Percentiles rank a stretch among this genome's conserved stretches.
phyloP scores from a whole-genome alignment of 805 yeast genomes.

The Wickerhamomyces kurtzmanii region DNA sequence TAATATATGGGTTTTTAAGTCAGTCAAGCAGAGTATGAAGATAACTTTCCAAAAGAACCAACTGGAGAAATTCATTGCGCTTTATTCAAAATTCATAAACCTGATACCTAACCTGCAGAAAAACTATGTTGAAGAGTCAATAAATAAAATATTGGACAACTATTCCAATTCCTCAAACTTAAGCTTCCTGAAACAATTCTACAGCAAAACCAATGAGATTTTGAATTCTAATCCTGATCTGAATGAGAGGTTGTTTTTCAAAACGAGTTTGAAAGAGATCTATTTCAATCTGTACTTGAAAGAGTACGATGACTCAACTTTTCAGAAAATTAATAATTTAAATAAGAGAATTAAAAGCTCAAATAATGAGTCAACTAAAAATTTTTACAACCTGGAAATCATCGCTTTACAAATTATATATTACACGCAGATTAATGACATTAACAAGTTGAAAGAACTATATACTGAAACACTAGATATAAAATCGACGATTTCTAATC shows the following conservation, averaged over 20 bases:
- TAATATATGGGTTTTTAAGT: slow-evolving; percentile 26
- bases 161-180: slow-evolving; percentile 20
- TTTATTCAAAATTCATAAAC: slow-evolving; percentile 15
- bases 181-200: slow-evolving; percentile 22
- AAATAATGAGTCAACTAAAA: slow-evolving; percentile 32
- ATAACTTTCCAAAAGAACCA: slow-evolving; percentile 16
- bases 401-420: slow-evolving; percentile 58
- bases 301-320: slow-evolving; percentile 22
- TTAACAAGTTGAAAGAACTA: slow-evolving; percentile 32
- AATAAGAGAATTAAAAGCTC: slow-evolving; percentile 26
- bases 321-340: slow-evolving; percentile 22
- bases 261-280: slow-evolving; percentile 34
- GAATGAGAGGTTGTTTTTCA: slow-evolving; percentile 35
- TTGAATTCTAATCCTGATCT: slow-evolving; percentile 11
- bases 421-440: slow-evolving; percentile 27
- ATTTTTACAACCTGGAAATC: slow-evolving; percentile 46
- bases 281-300: slow-evolving; percentile 22
- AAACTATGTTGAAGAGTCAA: slow-evolving; percentile 29
- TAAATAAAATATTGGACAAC: slow-evolving; percentile 23
- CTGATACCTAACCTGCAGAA: slow-evolving; percentile 20
- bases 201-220: no score
- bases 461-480: slow-evolving; percentile 38
- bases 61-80: slow-evolving; percentile 15
- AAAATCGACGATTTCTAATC: slow-evolving; percentile 64
- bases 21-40: slow-evolving; percentile 31